These are phyloP conservation scores for Clathrus columnatus DNA, from an alignment of 768 basidiomycete genomes.

Conservation along the genomic window DNA sequence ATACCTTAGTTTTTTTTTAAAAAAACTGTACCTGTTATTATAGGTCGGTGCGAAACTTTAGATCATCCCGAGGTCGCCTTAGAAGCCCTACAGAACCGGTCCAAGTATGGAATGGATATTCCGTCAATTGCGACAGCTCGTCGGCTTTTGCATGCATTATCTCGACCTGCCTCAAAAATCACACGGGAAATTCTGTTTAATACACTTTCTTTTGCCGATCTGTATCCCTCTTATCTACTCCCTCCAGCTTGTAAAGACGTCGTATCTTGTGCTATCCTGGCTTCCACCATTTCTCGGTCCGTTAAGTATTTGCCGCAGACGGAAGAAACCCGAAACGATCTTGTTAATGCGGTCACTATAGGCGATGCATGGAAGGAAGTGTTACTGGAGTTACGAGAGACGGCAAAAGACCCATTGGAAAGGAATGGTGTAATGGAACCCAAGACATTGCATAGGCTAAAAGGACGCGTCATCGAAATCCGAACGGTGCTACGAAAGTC, in stretches of 20 bases:
- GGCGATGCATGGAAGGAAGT: background rate
- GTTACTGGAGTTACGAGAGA: background rate
- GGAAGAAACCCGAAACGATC: background rate
- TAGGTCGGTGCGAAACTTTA: constrained; percentile 58
- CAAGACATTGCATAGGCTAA: background rate
- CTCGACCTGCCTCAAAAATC: background rate
- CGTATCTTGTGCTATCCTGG: constrained; percentile 46
- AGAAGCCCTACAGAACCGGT: constrained; percentile 50
- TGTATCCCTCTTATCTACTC: constrained; percentile 47
- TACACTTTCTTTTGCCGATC: constrained; percentile 40
- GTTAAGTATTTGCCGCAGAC: background rate
- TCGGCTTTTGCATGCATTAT: constrained; percentile 46
- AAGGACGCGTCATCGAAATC: background rate
- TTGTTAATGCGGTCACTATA: background rate
- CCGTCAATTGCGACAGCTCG: constrained; percentile 41
- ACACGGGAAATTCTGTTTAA: constrained; percentile 37
- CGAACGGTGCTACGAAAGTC: background rate
- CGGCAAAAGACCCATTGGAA: background rate
- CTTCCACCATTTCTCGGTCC: constrained; percentile 23
- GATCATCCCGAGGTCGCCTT: constrained; percentile 47
- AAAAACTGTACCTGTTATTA: no score
- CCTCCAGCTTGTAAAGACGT: constrained; percentile 48
- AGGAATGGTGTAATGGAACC: background rate
- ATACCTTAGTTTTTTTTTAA: background rate
- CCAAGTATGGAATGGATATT: constrained; percentile 50